A percentile compares a stretch with the other conserved stretches of the same genome.
These are phyloP conservation scores for Chalaropsis ovoidea DNA, from an alignment of 2,329 filamentous ascomycete species.

Conservation along the genomic window DNA sequence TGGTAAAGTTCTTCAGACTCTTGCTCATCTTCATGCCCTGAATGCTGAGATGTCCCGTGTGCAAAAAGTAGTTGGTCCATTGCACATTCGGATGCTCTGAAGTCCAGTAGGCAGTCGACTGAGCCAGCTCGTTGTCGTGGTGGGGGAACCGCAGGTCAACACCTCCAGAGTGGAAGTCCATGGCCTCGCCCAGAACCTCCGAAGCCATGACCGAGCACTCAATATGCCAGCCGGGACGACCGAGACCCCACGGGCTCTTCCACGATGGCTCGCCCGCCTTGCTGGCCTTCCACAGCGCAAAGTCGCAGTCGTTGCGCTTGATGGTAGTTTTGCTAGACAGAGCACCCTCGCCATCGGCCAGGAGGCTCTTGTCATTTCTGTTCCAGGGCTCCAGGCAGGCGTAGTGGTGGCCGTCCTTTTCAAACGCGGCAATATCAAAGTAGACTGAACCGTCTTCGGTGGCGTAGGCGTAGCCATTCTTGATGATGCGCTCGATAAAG, in stretches of 20 bases:
- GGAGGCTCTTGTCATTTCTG: conserved; percentile 68
- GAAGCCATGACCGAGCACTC: conserved; percentile 96
- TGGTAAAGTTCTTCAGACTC: conserved; percentile 89
- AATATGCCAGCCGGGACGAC: conserved; percentile 91
- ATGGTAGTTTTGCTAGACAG: conserved; percentile 50
- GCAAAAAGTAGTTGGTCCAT: conserved; percentile 93
- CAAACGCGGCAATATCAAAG: conserved; percentile 82
- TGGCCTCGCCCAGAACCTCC: conserved; percentile 68
- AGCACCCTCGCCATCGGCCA: conserved; percentile 83
- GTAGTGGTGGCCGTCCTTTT: conserved; percentile 74
- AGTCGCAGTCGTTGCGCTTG: conserved; percentile 73
- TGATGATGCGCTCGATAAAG: conserved; percentile 72
- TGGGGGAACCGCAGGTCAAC: conserved; percentile 87
- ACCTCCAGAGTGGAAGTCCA: conserved; percentile 90
- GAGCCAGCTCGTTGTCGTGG: conserved; percentile 78
- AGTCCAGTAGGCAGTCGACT: conserved; percentile 70
- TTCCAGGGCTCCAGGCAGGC: conserved; percentile 78
- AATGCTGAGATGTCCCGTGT: conserved; percentile 84
- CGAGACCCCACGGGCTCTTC: conserved; percentile 77
- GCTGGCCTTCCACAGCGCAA: conserved; percentile 86
- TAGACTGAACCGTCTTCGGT: conserved; percentile 77
- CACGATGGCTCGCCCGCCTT: conserved; percentile 88
- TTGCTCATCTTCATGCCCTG: conserved; percentile 94
- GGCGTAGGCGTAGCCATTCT: conserved; percentile 74
- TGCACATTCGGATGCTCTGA: conserved; percentile 35